Conservation (phyloP, 1,284 basidiomycete species). For the Rhodotorula sp. region DNA sequence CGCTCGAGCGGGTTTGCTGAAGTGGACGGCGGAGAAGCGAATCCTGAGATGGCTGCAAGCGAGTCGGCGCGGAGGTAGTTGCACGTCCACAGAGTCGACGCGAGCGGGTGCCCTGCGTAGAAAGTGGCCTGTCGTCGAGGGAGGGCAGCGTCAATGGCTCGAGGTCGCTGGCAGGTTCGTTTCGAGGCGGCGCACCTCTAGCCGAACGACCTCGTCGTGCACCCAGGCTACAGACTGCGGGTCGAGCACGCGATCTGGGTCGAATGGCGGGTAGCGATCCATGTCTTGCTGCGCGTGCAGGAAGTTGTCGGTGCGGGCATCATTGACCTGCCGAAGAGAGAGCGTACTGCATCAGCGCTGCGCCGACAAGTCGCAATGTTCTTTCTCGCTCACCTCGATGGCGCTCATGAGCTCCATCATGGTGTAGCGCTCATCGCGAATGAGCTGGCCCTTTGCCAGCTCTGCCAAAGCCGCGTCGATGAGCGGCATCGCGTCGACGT, state of each 20-base stretch:
- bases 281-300: constrained; percentile 51
- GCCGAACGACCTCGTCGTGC: constrained; percentile 73
- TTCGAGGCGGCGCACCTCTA: constrained; percentile 63
- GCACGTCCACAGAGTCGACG: constrained; percentile 81
- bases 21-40: constrained; percentile 36
- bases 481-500: constrained; percentile 10
- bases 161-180: too few species aligned
- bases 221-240: constrained; percentile 83
- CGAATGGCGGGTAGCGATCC: constrained; percentile 56
- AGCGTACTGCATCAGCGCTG: not conserved
- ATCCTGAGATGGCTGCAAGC: constrained; percentile 52
- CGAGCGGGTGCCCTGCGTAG: constrained; percentile 78
- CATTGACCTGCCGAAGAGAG: constrained; percentile 67
- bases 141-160: not conserved
- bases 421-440: constrained; percentile 16
- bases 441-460: constrained; percentile 18
- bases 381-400: constrained; percentile 21
- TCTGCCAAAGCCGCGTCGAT: constrained; percentile 18
- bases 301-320: constrained; percentile 75
- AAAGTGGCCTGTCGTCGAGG: constrained; percentile 68
- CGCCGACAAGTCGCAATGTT: too few species aligned
- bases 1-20: constrained; percentile 45
- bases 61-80: constrained; percentile 67
- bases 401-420: constrained; percentile 40
- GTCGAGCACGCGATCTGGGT: constrained; percentile 64